These are phyloP conservation scores for Hepatocystis sp. DNA, from an alignment of 169 alveolate genomes.

Conservation along the genomic window DNA sequence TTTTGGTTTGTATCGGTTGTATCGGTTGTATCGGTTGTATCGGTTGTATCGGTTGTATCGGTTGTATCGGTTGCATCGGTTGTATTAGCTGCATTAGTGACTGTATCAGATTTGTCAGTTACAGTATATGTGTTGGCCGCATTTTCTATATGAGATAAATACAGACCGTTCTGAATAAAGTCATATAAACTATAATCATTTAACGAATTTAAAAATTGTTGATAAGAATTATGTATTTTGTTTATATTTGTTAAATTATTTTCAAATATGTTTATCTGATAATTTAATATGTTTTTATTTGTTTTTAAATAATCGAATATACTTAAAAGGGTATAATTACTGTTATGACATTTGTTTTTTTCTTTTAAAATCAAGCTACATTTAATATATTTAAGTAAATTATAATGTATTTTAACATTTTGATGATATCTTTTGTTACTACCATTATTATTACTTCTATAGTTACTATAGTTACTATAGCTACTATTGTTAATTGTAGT, in stretches of 20 bases:
- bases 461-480: no score
- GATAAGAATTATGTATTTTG: slow-evolving; percentile 10
- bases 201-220: slow-evolving; percentile 27
- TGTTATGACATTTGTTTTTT: background rate
- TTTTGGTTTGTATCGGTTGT: background rate
- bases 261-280: slow-evolving; percentile 1
- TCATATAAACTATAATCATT: slow-evolving; percentile 20
- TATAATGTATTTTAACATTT: slow-evolving; percentile 29
- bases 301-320: slow-evolving; percentile 21
- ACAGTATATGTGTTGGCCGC: no score
- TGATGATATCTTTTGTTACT: no score
- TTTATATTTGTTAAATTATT: slow-evolving; percentile 14
- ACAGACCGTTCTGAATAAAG: no score
- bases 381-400: slow-evolving; percentile 15
- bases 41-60: no score
- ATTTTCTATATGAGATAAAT: no score
- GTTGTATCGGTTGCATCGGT: no score
- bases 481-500: no score
- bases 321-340: slow-evolving; percentile 9
- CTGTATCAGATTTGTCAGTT: background rate
- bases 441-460: no score
- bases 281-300: slow-evolving; percentile 7
- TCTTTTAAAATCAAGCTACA: slow-evolving; percentile 20
- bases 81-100: background rate
- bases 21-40: background rate